Base-by-base conservation (phyloP, 2,329 filamentous ascomycete species). In the Sarocladium oryzae region DNA sequence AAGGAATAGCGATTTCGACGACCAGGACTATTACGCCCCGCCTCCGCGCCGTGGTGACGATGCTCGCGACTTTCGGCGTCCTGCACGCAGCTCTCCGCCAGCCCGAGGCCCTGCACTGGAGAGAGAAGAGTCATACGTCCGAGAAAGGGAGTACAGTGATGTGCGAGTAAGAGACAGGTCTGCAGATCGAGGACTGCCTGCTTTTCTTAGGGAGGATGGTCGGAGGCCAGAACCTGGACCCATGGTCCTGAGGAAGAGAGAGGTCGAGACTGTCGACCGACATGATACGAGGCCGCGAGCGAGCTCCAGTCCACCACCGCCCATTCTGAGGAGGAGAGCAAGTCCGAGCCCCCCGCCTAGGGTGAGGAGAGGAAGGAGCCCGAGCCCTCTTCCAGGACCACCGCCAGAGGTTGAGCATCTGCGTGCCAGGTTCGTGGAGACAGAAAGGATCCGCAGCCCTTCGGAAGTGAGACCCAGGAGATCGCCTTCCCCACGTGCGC, bases 251-350 rank as follows among this genome's bases (percentile, higher is more conserved):
- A 74, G 78, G 49, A 67, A 75, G 57, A 72, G 77, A 41, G 77
- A 81, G 52, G 69, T 80, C 49, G 78, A 81, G 66, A 78, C 74
- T 1, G 60, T 77, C 53, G 77, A 81, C 61, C 68, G 76, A 49
- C 70, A 71, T 50, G 72, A 70, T 33, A 15, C 43, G 33, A 16
- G 43, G 9, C 43, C 43, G 6, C 32, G 26, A 50, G 69, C 72
- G 49, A 74, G 69, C 49, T 75, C 70, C 53, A 69, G 66, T 54
- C 73, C 73, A 21, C 55, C 43, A 5, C 43, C 43, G 18, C 28
- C 43, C 13, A 30, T 33, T 10, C 28, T 21, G 54, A 56, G 36
- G 51, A 54, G 26, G 53, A 28, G 49, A 24, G 13, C 16, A 5
- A 46, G 41, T 38, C 38, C 49, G 33, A 49, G 35, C 33, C 46